Conservation (phyloP, 495 filamentous ascomycete species). For the Lasiosphaeriaceae sp. region DNA sequence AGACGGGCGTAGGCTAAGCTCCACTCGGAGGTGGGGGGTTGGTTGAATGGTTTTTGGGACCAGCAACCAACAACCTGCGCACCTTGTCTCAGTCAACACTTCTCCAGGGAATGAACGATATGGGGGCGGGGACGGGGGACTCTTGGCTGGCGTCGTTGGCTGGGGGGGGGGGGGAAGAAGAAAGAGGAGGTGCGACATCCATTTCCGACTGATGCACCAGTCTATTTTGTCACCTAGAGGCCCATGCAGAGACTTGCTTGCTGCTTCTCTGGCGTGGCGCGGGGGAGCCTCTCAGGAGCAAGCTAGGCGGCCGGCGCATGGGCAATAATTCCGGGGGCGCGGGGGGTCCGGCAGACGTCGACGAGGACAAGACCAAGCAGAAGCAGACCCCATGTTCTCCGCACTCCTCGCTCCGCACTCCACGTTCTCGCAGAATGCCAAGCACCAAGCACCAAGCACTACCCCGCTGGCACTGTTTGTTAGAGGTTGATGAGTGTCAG, state of each 20-base stretch:
- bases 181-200: no score
- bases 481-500: neutral
- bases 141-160: neutral
- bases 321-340: constrained; percentile 9
- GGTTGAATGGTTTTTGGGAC: constrained; percentile 5
- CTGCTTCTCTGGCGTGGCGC: no score
- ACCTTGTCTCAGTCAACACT: neutral
- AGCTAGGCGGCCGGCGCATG: neutral
- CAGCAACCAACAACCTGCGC: no score
- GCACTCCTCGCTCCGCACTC: neutral
- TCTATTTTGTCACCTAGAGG: neutral
- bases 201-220: neutral
- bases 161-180: neutral
- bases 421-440: neutral
- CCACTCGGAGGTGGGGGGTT: neutral
- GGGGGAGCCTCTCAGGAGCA: constrained; percentile 1
- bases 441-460: no score
- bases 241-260: neutral
- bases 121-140: neutral
- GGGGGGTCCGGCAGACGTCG: constrained; percentile 11
- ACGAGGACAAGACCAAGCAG: neutral
- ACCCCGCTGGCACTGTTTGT: neutral
- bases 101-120: neutral
- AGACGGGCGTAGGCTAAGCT: no score
- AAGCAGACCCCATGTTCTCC: neutral